A percentile compares a stretch with the other conserved stretches of the same genome.
Evolutionary conservation across 2,329 filamentous ascomycete genomes (phyloP).

Genomic region (Microdochium paspali): DNA sequence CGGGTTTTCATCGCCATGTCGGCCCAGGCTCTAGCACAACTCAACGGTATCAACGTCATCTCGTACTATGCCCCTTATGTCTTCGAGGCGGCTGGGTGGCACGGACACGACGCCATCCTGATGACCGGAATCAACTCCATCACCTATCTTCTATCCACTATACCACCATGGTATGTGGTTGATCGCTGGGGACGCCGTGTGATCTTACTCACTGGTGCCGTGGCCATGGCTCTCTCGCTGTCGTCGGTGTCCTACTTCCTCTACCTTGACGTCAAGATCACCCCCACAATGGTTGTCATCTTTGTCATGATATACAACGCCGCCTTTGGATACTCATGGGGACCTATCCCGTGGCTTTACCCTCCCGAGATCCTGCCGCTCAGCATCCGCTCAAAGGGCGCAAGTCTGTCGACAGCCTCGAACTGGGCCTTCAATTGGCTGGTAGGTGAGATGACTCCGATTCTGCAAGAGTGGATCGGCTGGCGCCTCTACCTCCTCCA

Average conservation of each 20-base stretch:
- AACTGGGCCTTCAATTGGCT: constrained; percentile 99
- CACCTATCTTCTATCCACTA: constrained; percentile 83
- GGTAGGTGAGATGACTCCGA: constrained; percentile 88
- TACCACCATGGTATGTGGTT: constrained; percentile 95
- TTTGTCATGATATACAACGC: constrained; percentile 99
- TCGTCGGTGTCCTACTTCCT: constrained; percentile 93
- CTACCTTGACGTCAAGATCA: constrained; percentile 68
- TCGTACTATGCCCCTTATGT: constrained; percentile 97
- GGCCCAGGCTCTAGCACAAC: constrained; percentile 86
- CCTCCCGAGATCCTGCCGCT: constrained; percentile 96
- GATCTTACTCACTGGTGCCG: constrained; percentile 81
- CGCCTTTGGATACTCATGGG: constrained; percentile 91
- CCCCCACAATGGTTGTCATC: constrained; percentile 76
- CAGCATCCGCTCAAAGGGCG: constrained; percentile 94
- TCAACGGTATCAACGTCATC: constrained; percentile 99
- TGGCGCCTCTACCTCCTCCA: constrained; percentile 94
- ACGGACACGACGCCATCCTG: constrained; percentile 78
- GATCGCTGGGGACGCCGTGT: constrained; percentile 83
- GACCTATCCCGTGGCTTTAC: constrained; percentile 95
- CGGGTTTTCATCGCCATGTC: constrained; percentile 99
- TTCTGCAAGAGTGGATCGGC: constrained; percentile 82
- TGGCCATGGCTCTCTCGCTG: constrained; percentile 82
- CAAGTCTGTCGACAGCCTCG: constrained; percentile 87
- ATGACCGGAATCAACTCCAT: constrained; percentile 96
- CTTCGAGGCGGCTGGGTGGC: constrained; percentile 95